A percentile compares a stretch with the other conserved stretches of the same genome.
These are phyloP conservation scores for Lactarius vividus DNA, from an alignment of 768 basidiomycete species.

Conservation along the genomic window DNA sequence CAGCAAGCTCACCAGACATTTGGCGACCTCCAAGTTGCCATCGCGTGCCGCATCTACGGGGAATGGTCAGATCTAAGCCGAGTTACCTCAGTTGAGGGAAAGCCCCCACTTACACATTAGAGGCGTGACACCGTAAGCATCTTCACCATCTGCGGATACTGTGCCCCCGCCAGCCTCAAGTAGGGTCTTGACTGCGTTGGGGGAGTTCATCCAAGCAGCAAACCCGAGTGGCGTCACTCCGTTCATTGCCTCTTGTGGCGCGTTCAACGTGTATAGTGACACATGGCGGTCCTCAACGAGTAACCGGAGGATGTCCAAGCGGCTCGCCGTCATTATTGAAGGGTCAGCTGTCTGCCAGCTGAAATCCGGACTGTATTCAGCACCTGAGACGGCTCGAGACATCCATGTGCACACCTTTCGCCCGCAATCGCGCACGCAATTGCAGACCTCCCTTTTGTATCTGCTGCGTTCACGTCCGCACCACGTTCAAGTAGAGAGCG, in stretches of 20 bases:
- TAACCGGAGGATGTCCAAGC: constrained; percentile 55
- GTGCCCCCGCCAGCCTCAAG: constrained; percentile 59
- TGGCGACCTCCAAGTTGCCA: constrained; percentile 63
- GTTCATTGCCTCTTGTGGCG: constrained; percentile 64
- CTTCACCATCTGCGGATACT: constrained; percentile 71
- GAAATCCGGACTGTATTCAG: not conserved
- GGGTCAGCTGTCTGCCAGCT: constrained; percentile 72
- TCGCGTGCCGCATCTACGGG: constrained; percentile 72
- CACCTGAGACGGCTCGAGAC: not conserved
- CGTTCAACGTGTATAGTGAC: constrained; percentile 68
- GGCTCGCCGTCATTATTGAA: constrained; percentile 57
- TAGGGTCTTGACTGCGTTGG: constrained; percentile 57
- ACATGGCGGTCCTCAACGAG: constrained; percentile 56
- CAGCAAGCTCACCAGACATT: constrained; percentile 51
- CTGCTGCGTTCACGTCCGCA: constrained; percentile 67
- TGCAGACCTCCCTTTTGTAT: constrained; percentile 57
- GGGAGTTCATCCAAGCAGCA: constrained; percentile 74
- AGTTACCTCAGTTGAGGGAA: constrained; percentile 6
- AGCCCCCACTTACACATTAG: constrained; percentile 68
- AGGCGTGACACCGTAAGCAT: constrained; percentile 72
- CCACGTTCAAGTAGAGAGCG: constrained; percentile 52
- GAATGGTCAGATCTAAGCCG: constrained; percentile 12
- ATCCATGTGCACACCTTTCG: constrained; percentile 50
- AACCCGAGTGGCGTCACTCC: constrained; percentile 76
- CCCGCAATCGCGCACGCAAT: constrained; percentile 72